A percentile compares a stretch with the other conserved stretches of the same genome.
Evolutionary conservation across 371 early-diverging fungal genomes (phyloP).

Genomic region (Rhizopus microsporus): DNA sequence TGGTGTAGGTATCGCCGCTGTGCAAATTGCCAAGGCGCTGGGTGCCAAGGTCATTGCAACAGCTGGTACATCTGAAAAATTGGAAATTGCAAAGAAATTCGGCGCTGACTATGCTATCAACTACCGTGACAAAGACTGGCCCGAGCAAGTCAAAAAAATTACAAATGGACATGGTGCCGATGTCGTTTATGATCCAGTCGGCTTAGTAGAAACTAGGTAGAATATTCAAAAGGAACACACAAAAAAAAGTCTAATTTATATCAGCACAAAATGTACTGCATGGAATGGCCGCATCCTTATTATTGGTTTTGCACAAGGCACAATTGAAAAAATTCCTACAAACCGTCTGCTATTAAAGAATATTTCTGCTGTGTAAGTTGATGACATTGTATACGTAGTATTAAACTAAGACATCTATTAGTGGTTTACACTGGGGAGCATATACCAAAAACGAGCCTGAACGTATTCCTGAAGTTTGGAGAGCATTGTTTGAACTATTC

Average conservation of each 20-base stretch:
- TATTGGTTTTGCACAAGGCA: conserved; percentile 86
- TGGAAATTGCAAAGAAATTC: conserved; percentile 62
- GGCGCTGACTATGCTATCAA: conserved; percentile 84
- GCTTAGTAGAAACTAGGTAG: conserved; percentile 67
- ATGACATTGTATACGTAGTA: neutral
- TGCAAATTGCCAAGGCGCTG: conserved; percentile 69
- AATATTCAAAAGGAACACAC: neutral
- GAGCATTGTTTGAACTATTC: conserved; percentile 66
- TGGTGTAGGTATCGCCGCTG: conserved; percentile 75
- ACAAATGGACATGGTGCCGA: conserved; percentile 74
- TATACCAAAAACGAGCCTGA: conserved; percentile 70
- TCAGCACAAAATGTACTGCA: conserved; percentile 72
- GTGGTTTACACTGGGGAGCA: conserved; percentile 75
- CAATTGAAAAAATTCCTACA: conserved; percentile 78
- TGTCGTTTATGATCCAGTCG: conserved; percentile 82
- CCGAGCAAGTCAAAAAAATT: conserved; percentile 67
- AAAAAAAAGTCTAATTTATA: neutral
- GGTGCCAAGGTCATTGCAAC: conserved; percentile 90
- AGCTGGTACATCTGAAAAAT: conserved; percentile 75
- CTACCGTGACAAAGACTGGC: conserved; percentile 81
- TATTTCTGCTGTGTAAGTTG: conserved; percentile 55
- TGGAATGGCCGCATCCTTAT: conserved; percentile 87
- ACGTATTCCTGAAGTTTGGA: conserved; percentile 71
- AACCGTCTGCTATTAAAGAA: conserved; percentile 87
- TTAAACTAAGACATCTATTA: conserved; percentile 6